These are phyloP conservation scores for Pleoardoris graminearum DNA, from an alignment of 2,329 filamentous ascomycete species.

Conservation along the genomic window DNA sequence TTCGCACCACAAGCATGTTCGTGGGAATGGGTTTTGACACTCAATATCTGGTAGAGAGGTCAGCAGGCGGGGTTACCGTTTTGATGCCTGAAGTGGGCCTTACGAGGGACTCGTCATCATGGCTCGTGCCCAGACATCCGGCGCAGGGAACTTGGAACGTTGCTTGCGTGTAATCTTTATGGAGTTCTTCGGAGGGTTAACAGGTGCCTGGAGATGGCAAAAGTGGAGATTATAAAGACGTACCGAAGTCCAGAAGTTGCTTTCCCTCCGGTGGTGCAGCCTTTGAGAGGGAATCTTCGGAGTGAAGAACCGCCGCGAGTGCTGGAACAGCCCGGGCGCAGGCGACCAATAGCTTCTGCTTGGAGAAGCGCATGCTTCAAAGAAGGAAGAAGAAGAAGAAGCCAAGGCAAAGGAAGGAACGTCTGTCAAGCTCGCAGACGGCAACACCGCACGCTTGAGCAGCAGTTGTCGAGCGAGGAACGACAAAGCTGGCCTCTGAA, in stretches of 20 bases:
- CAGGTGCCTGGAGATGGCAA: conserved; percentile 39
- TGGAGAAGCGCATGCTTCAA: conserved; percentile 37
- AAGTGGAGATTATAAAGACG: conserved; percentile 25
- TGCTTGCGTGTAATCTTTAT: conserved; percentile 44
- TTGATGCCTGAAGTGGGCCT: conserved; percentile 43
- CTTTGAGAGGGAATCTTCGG: conserved; percentile 16
- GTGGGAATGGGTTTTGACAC: conserved; percentile 45
- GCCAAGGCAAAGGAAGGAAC: conserved; percentile 17
- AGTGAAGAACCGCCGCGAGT: conserved; percentile 33
- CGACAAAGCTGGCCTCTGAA: conserved; percentile 23
- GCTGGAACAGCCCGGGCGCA: conserved; percentile 34
- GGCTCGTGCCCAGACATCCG: conserved; percentile 48
- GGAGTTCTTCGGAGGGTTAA: conserved; percentile 37
- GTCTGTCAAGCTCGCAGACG: conserved; percentile 20
- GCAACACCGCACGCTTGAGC: conserved; percentile 16
- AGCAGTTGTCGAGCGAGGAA: conserved; percentile 15
- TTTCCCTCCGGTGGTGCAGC: conserved; percentile 24
- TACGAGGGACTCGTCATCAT: conserved; percentile 48
- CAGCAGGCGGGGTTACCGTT: conserved; percentile 27
- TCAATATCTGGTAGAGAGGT: conserved; percentile 45
- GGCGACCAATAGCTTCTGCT: conserved; percentile 36
- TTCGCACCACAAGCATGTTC: conserved; percentile 47
- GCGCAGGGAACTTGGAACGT: conserved; percentile 49
- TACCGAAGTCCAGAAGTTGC: conserved; percentile 36
- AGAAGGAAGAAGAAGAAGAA: conserved; percentile 10